Evolutionary conservation across 495 filamentous ascomycete species (phyloP), one percentile per base, ranked within the genome.

Genomic region (Penicillium bialowiezense): DNA sequence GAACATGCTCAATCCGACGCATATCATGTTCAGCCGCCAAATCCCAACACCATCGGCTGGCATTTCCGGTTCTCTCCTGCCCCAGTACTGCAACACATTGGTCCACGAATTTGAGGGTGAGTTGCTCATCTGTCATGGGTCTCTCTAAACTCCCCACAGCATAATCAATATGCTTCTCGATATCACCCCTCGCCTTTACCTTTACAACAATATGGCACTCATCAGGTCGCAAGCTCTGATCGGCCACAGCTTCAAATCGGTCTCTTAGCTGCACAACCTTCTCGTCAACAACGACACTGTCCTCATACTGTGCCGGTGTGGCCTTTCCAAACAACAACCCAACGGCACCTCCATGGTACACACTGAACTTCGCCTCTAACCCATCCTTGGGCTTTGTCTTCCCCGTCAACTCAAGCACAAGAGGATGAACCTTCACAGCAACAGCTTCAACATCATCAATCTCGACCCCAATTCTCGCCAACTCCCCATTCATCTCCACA

Each of bases 301-400:
- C 71, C 20, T 71, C 70, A 50, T 77, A 80, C 55, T 79, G 62
- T 5, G 63, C 62, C 10, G 76, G 78, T 1, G 73, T 74, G 19
- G 68, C 76, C 48, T 75, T 74, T 1, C 77, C 76, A 44, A 71
- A 77, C 12, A 81, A 53, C 14, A 80, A 40, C 9, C 71, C 77
- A 8, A 78, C 63, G 0, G 73, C 75, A 14, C 57, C 74, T 13
- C 76, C 74, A 49, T 81, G 75, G 46, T 70, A 81, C 14, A 78
- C 73, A 39, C 73, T 77, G 44, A 82, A 82, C 36, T 82, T 80
- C 3, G 64, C 74, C 52, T 76, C 74, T 7, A 82, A 52, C 3
- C 75, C 76, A 49, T 77, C 71, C 43, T 61, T 68, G 9, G 77
- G 78, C 7, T 59, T 57, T 3, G 55, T 70, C 56, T 80, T 80